Base-by-base conservation (phyloP, 2,329 filamentous ascomycete species). In the Ceratocystis papillata region DNA sequence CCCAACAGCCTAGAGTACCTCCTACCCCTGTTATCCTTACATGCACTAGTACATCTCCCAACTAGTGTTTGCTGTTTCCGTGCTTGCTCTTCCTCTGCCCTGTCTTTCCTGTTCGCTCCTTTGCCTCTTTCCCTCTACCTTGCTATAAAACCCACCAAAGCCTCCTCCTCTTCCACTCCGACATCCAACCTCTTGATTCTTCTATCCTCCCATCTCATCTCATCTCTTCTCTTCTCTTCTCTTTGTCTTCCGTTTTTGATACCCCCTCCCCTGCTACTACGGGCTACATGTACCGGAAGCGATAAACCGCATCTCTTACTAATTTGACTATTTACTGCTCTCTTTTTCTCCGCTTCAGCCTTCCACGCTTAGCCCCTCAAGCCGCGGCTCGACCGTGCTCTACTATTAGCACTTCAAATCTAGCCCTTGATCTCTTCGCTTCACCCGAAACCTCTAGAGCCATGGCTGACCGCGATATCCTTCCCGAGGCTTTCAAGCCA, bases 401-500 rank as follows among this genome's bases (percentile, higher is more conserved):
- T 50, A 71, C 71, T 63, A 68, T 72, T 48, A 68, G 69, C 62
- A 72, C 70, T 22, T 72, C 70, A 17, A 65, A 68, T 64, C 69
- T 69, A 67, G 70, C 71, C 7, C 55, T 72, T 17, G 70, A 70
- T 68, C 68, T 70, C 65, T 63, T 55, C 33, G 44, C 48, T 30
- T 53, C 48, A 28, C 45, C 63, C 37, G 70, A 69, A 65, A 68
- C 68, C 63, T 68, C 71, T 48, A 65, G 68, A 67, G 73, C 70
- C 71, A 84, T 84, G 79, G 75, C 78, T 63, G 83, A 86, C 75
- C 79, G 84, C 73, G 83, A 87, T 68, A 79, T 84, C 70, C 81
- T 87, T 69, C 83, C 84, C 61, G 78, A 79, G 71, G 77, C 76
- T 70, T 85, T 93, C 74, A 93, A 90, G 78, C 91, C 94, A 1